Percentiles rank a stretch among this genome's conserved stretches.
phyloP scores from a whole-genome alignment of 176 grass and related monocot genomes.

The Triticum turgidum region DNA sequence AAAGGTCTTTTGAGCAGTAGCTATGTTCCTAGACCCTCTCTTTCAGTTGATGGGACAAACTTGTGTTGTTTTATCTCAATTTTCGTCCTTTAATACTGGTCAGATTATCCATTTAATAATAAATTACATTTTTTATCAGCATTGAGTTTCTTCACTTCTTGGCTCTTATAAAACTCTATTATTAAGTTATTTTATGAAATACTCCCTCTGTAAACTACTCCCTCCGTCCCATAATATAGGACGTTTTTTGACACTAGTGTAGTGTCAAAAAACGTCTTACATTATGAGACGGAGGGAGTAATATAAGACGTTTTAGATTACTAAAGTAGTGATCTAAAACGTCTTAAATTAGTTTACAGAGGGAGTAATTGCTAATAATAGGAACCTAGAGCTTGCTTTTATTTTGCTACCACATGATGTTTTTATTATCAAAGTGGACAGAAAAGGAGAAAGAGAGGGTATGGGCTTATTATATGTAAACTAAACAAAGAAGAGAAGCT shows the following conservation, averaged over 20 bases:
- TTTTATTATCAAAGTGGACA: slow-evolving; percentile 28
- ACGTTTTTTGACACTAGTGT: no score
- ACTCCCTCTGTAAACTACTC: no score
- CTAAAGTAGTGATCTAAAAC: no score
- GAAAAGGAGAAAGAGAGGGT: neutral
- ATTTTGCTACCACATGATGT: neutral
- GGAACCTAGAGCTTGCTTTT: slow-evolving; percentile 4
- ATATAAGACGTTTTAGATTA: no score
- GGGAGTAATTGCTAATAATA: neutral
- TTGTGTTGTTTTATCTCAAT: neutral
- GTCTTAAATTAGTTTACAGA: no score
- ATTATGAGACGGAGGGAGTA: no score
- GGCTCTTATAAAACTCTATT: neutral
- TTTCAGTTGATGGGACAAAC: neutral
- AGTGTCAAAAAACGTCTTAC: no score
- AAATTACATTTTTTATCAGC: neutral
- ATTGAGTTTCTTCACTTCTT: neutral
- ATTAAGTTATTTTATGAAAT: neutral
- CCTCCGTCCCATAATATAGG: no score
- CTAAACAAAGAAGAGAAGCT: slow-evolving; percentile 18
- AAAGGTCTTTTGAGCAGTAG: neutral
- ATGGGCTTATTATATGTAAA: slow-evolving; percentile 29
- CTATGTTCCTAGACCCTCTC: neutral
- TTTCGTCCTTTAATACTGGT: neutral
- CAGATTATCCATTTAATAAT: neutral